Conservation (phyloP, 2,329 filamentous ascomycete genomes). For the Botrytis sinoallii region DNA sequence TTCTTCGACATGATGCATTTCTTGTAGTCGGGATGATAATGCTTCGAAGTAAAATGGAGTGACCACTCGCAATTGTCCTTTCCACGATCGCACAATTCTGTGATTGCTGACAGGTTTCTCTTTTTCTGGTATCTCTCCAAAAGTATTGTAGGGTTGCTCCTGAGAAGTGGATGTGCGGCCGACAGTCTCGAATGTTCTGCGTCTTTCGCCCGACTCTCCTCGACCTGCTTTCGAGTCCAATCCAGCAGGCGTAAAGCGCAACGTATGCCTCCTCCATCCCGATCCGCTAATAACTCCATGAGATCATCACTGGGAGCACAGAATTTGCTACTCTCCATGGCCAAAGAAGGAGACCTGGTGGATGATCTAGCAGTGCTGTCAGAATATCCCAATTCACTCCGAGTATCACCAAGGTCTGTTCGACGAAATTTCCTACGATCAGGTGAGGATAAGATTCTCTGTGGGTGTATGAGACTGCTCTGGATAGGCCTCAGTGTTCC, state of each 20-base stretch:
- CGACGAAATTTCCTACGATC: not conserved
- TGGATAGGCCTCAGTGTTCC: not conserved
- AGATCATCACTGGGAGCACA: not conserved
- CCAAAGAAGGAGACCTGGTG: not conserved
- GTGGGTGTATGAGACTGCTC: not conserved
- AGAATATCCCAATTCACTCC: not conserved
- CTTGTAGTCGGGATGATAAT: not conserved
- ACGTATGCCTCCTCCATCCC: not conserved
- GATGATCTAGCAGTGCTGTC: not conserved
- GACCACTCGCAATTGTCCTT: not conserved
- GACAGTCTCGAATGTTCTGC: not conserved
- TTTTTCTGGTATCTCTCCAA: not conserved
- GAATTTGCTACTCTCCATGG: not conserved
- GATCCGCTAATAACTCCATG: not conserved
- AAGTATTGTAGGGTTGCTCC: not conserved
- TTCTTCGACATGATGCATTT: not conserved
- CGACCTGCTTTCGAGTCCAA: not conserved
- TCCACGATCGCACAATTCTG: not conserved
- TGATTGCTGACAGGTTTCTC: not conserved
- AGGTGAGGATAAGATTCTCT: not conserved
- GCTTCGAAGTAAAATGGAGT: not conserved
- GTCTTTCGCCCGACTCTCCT: not conserved
- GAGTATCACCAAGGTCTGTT: not conserved
- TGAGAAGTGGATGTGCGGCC: not conserved
- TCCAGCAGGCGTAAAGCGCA: not conserved